Conservation (phyloP, 2,329 filamentous ascomycete species). For the Raffaelea albimanens region DNA sequence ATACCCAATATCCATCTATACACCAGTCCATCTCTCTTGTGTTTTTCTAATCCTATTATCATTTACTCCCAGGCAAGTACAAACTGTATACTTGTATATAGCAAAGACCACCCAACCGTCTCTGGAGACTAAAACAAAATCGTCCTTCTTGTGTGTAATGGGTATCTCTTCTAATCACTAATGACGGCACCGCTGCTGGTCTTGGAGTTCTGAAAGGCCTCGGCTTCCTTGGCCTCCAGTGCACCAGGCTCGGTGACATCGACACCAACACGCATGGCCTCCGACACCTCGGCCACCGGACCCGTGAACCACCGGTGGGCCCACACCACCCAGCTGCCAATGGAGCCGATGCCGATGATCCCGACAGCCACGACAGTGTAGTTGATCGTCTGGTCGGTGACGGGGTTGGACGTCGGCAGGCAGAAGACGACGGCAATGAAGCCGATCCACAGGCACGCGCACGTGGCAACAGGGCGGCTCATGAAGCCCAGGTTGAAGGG, state of each 20-base stretch:
- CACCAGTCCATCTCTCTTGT: no score
- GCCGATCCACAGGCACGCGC: slow-evolving; percentile 40
- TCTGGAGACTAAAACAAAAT: no score
- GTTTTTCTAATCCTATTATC: no score
- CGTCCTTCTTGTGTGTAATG: no score
- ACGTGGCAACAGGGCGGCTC: slow-evolving; percentile 35
- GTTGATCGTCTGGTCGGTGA: slow-evolving; percentile 46
- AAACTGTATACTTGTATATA: no score
- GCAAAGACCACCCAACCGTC: no score
- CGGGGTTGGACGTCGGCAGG: slow-evolving; percentile 44
- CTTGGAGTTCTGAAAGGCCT: slow-evolving; percentile 5
- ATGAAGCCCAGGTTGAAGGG: slow-evolving; percentile 42
- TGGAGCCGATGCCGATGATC: slow-evolving; percentile 38
- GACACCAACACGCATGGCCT: slow-evolving; percentile 37
- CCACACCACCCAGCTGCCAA: slow-evolving; percentile 40
- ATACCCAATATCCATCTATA: no score
- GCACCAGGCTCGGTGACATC: slow-evolving; percentile 35
- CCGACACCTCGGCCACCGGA: slow-evolving; percentile 41
- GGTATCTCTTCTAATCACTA: no score
- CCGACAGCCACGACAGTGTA: slow-evolving; percentile 51
- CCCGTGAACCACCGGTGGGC: slow-evolving; percentile 47
- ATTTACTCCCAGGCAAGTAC: no score
- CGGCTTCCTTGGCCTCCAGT: slow-evolving; percentile 25
- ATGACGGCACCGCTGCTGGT: no score
- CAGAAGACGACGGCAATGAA: slow-evolving; percentile 50